These are phyloP conservation scores for Gymnopilus dilepis DNA, from an alignment of 768 basidiomycete genomes.

Conservation along the genomic window DNA sequence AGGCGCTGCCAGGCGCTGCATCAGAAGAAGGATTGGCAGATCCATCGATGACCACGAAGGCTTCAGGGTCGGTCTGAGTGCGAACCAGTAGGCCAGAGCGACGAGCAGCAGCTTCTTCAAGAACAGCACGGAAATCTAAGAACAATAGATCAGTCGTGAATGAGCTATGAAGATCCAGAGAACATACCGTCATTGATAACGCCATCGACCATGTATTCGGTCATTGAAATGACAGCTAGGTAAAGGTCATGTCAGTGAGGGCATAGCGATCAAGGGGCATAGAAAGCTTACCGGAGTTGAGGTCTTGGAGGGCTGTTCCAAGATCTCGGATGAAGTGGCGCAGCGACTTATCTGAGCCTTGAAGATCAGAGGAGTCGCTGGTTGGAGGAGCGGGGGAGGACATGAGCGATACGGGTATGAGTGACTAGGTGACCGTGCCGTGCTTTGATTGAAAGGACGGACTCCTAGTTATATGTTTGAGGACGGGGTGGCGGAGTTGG, in stretches of 20 bases:
- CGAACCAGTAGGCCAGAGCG: background rate
- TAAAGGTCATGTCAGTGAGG: background rate
- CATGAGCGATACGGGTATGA: too few relatives aligned
- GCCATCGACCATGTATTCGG: background rate
- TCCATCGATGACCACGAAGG: too few relatives aligned
- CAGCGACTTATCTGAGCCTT: too few relatives aligned
- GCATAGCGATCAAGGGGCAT: background rate
- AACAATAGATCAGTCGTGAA: background rate
- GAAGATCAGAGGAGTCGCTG: too few relatives aligned
- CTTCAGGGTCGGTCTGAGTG: too few relatives aligned
- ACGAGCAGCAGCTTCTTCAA: background rate
- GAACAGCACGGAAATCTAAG: background rate
- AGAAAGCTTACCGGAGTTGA: background rate
- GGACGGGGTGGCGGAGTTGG: too few relatives aligned
- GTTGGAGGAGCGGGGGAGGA: too few relatives aligned
- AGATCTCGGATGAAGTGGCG: background rate
- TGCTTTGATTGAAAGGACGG: too few relatives aligned
- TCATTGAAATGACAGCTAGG: background rate
- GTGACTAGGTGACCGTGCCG: too few relatives aligned
- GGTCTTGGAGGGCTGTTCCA: background rate
- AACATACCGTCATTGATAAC: background rate
- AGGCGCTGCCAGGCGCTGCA: too few relatives aligned
- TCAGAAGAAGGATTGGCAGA: too few relatives aligned
- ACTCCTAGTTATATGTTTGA: too few relatives aligned
- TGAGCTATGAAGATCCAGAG: background rate